A percentile compares a stretch with the other conserved stretches of the same genome.
Evolutionary conservation across 2,329 filamentous ascomycete species (phyloP).

Genomic region (Fusarium sp.): DNA sequence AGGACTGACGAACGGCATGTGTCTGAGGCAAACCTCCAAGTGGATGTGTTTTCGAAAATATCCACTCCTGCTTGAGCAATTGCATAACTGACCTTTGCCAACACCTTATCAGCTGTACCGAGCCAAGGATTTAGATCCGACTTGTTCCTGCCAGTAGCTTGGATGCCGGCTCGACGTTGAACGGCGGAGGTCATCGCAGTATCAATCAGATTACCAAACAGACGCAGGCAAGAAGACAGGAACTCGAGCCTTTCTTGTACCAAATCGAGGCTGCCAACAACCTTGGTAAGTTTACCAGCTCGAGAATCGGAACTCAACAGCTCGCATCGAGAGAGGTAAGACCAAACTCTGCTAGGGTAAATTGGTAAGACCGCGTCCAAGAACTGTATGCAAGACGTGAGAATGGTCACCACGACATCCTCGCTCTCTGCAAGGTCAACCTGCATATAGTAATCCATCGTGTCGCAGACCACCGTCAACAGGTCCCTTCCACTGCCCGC

Average conservation of each 20-base stretch:
- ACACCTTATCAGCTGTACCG: slow-evolving; percentile 80
- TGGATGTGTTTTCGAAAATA: slow-evolving; percentile 84
- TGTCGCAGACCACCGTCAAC: slow-evolving; percentile 82
- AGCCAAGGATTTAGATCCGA: slow-evolving; percentile 68
- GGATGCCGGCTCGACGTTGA: slow-evolving; percentile 69
- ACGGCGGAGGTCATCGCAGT: slow-evolving; percentile 78
- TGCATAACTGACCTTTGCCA: slow-evolving; percentile 76
- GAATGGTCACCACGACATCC: slow-evolving; percentile 72
- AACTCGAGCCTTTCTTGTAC: slow-evolving; percentile 81
- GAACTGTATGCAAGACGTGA: slow-evolving; percentile 81
- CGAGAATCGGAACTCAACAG: slow-evolving; percentile 81
- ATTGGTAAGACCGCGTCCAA: slow-evolving; percentile 76
- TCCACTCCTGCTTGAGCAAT: slow-evolving; percentile 83
- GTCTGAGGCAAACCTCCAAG: slow-evolving; percentile 82
- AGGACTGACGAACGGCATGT: slow-evolving; percentile 77
- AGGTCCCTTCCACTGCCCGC: slow-evolving; percentile 74
- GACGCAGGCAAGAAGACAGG: slow-evolving; percentile 75
- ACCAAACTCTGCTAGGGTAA: slow-evolving; percentile 90
- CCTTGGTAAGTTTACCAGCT: slow-evolving; percentile 78
- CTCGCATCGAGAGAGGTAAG: slow-evolving; percentile 83
- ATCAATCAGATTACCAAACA: slow-evolving; percentile 81
- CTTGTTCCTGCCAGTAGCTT: slow-evolving; percentile 59
- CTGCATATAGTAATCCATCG: slow-evolving; percentile 78
- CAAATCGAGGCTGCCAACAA: slow-evolving; percentile 86
- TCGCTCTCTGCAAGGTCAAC: slow-evolving; percentile 68